These are phyloP conservation scores for Spathaspora jeffriesii DNA, from an alignment of 1,139 yeast species.

Conservation along the genomic window DNA sequence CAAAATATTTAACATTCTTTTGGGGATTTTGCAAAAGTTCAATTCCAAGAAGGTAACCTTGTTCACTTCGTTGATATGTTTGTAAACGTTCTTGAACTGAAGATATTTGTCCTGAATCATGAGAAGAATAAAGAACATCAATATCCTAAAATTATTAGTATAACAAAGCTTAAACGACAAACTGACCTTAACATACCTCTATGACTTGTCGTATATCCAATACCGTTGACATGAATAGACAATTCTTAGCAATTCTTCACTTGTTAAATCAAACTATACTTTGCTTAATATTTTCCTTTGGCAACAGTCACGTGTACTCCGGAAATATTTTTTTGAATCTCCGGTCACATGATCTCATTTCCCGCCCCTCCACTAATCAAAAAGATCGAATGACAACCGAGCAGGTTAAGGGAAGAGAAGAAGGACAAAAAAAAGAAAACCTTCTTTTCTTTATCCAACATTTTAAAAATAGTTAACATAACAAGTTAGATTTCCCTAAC, in stretches of 20 bases:
- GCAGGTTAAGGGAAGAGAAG: not conserved
- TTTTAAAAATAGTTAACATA: not conserved
- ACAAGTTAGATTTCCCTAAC: not conserved
- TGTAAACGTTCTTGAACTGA: conserved; percentile 55
- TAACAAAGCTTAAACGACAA: not conserved
- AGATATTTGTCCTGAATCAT: conserved; percentile 43
- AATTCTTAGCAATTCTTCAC: too few relatives aligned
- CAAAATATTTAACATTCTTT: conserved; percentile 62
- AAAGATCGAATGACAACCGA: not conserved
- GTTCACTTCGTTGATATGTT: conserved; percentile 50
- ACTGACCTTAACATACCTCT: conserved; percentile 15
- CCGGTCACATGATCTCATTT: too few relatives aligned
- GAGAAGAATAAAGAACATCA: conserved; percentile 40
- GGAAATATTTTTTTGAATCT: not conserved
- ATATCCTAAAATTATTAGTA: conserved; percentile 26
- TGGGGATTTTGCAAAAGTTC: conserved; percentile 40
- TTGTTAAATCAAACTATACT: too few relatives aligned
- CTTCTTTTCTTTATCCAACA: not conserved
- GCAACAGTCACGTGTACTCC: not conserved
- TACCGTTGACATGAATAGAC: not conserved
- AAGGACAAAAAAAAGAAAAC: too few relatives aligned
- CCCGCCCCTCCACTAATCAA: not conserved
- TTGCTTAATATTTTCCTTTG: too few relatives aligned
- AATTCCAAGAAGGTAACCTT: conserved; percentile 54
- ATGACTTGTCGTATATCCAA: conserved; percentile 15